phyloP scores from a whole-genome alignment of 306 rosid species.

The Medicago truncatula region MtrunA17r5.0-ANR NC_053044.1:32112001-32112500 shows the following conservation, averaged over 20 bases:
- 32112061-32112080: constrained; percentile 67
- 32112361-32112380: constrained; percentile 31
- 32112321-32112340: constrained; percentile 43
- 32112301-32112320: constrained; percentile 42
- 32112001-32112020: constrained; percentile 47
- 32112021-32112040: constrained; percentile 70
- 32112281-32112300: constrained; percentile 62
- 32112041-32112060: constrained; percentile 66
- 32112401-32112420: neutral
- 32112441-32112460: constrained; percentile 28
- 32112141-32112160: constrained; percentile 80
- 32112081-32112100: constrained; percentile 62
- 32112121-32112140: constrained; percentile 65
- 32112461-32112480: constrained; percentile 29
- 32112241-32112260: constrained; percentile 62
- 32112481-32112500: constrained; percentile 44
- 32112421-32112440: constrained; percentile 2
- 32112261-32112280: constrained; percentile 71
- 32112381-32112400: neutral
- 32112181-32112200: constrained; percentile 62
- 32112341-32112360: constrained; percentile 44
- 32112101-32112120: constrained; percentile 61
- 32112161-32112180: constrained; percentile 58
- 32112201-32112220: constrained; percentile 68
- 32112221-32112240: constrained; percentile 73